Evolutionary conservation across 1,284 basidiomycete species (phyloP).

Genomic region (Austroboletus rostrupii): DNA sequence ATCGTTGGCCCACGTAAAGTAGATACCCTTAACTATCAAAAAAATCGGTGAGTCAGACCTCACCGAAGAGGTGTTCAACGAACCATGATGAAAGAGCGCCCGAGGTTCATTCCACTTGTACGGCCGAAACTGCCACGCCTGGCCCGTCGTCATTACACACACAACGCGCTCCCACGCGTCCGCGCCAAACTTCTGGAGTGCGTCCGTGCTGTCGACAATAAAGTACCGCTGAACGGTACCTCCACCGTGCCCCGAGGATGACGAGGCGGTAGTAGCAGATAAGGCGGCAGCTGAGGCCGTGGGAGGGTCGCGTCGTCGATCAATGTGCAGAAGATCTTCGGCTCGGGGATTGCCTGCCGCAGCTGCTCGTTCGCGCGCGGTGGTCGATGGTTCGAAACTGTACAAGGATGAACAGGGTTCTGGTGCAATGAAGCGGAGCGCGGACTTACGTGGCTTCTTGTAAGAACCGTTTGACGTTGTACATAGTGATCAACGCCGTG

Average conservation of each 20-base stretch:
- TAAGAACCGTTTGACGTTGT: constrained; percentile 92
- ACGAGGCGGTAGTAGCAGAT: constrained; percentile 1
- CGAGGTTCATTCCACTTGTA: constrained; percentile 96
- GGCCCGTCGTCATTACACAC: constrained; percentile 93
- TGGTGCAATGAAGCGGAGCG: not conserved
- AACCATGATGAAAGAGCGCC: constrained; percentile 89
- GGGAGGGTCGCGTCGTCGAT: constrained; percentile 69
- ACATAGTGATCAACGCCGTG: constrained; percentile 94
- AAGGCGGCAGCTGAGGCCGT: constrained; percentile 35
- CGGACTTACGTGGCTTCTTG: constrained; percentile 77
- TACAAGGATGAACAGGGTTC: not conserved
- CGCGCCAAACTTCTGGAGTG: constrained; percentile 84
- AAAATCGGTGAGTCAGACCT: not conserved
- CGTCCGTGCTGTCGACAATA: constrained; percentile 91
- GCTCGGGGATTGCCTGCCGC: constrained; percentile 72
- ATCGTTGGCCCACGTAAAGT: constrained; percentile 91
- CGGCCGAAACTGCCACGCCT: constrained; percentile 94
- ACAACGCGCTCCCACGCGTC: constrained; percentile 95
- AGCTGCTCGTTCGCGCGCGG: constrained; percentile 63
- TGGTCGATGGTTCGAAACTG: constrained; percentile 78
- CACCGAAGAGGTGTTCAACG: not conserved
- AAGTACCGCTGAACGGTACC: constrained; percentile 53
- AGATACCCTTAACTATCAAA: constrained; percentile 80
- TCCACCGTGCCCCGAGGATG: not conserved
- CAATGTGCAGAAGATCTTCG: constrained; percentile 82